phyloP scores from a whole-genome alignment of 106 monocot genomes.

The Phalaenopsis equestris region DNA sequence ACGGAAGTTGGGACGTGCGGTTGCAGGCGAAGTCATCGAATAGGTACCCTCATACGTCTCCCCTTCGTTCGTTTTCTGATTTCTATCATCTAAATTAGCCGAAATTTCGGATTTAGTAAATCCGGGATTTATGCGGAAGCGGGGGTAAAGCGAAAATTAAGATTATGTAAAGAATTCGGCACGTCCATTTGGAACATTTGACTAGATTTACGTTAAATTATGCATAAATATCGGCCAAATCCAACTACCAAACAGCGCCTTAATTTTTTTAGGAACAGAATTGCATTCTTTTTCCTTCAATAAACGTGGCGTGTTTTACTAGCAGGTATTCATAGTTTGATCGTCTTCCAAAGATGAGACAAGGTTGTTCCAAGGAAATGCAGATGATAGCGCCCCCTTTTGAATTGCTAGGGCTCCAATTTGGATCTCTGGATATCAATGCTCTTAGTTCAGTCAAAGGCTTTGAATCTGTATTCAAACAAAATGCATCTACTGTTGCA shows the following conservation, averaged over 20 bases:
- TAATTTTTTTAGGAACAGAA: background rate
- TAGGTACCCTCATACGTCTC: no score
- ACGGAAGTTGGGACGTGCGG: no score
- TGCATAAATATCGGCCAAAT: no score
- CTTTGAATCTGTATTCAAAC: conserved; percentile 10
- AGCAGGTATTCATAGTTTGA: conserved; percentile 71
- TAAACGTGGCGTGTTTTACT: conserved; percentile 8
- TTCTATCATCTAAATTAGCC: no score
- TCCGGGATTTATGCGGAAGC: no score
- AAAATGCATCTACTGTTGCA: background rate
- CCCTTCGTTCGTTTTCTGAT: no score
- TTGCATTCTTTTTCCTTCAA: background rate
- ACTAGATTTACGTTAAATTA: no score
- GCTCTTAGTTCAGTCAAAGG: conserved; percentile 23
- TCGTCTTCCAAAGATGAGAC: conserved; percentile 81
- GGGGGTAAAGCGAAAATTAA: no score
- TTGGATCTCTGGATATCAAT: conserved; percentile 61
- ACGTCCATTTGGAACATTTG: background rate
- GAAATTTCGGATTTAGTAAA: no score
- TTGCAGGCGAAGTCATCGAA: no score
- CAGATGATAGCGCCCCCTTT: conserved; percentile 16
- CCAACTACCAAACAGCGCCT: no score
- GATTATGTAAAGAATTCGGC: background rate
- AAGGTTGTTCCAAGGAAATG: conserved; percentile 29
- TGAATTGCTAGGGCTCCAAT: conserved; percentile 37